These are phyloP conservation scores for Salvia splendens DNA, from an alignment of 257 asterid species.

Conservation along the genomic window DNA sequence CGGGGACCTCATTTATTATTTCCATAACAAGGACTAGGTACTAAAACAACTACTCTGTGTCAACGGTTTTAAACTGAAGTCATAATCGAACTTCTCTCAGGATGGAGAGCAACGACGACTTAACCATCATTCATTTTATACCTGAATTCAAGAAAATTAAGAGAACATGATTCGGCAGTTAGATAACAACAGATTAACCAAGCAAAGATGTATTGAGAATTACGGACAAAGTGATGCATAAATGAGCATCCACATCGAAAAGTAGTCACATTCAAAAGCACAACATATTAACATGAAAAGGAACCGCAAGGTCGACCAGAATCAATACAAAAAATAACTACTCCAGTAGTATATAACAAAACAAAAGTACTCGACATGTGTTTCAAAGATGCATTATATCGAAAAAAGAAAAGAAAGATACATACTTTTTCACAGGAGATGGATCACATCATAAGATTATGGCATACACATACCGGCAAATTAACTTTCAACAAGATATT, in stretches of 20 bases:
- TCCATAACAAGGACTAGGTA: conserved; percentile 60
- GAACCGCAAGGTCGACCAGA: conserved; percentile 13
- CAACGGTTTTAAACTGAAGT: conserved; percentile 35
- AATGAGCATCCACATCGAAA: conserved; percentile 10
- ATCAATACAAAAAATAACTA: background rate
- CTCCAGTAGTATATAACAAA: background rate
- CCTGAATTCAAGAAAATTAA: conserved; percentile 1
- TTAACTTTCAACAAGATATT: background rate
- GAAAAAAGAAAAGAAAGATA: background rate
- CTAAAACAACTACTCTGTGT: conserved; percentile 41
- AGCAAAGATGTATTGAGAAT: background rate
- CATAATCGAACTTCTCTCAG: conserved; percentile 22
- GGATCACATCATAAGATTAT: conserved; percentile 6
- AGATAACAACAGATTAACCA: background rate
- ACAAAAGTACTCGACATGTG: background rate
- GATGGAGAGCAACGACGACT: conserved; percentile 1
- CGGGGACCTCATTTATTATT: conserved; percentile 62
- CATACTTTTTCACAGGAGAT: background rate
- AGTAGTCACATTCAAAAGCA: conserved; percentile 11
- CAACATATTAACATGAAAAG: conserved; percentile 4
- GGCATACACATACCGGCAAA: conserved; percentile 2
- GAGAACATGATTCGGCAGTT: conserved; percentile 18
- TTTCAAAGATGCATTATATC: background rate
- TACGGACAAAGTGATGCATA: conserved; percentile 3
- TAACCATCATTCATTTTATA: conserved; percentile 9